These are phyloP conservation scores for Hygrophoropsis aurantiaca DNA, from an alignment of 768 basidiomycete genomes.

Conservation along the genomic window DNA sequence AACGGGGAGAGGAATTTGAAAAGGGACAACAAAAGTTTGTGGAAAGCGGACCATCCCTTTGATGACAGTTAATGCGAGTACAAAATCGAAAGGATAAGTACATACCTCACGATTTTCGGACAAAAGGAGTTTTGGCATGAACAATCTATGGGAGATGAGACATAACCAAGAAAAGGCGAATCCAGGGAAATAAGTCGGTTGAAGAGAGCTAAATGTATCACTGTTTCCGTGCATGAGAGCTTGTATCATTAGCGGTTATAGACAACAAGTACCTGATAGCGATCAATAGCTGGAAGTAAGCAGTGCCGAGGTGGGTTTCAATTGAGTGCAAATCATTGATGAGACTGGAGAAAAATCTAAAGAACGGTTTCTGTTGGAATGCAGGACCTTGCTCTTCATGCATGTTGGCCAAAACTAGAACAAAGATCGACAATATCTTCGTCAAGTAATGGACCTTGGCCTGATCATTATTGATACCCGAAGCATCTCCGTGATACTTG, in stretches of 20 bases:
- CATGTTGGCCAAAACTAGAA: constrained; percentile 89
- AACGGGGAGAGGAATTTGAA: constrained; percentile 95
- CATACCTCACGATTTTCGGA: constrained; percentile 85
- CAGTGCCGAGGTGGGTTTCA: constrained; percentile 80
- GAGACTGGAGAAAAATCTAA: constrained; percentile 96
- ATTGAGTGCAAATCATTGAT: constrained; percentile 89
- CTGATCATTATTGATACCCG: constrained; percentile 88
- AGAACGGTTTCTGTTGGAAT: constrained; percentile 98
- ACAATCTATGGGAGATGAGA: constrained; percentile 90
- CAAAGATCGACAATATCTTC: constrained; percentile 96
- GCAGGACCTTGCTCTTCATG: constrained; percentile 90
- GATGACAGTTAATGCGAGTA: constrained; percentile 9
- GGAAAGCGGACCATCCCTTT: constrained; percentile 94
- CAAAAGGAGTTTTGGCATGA: constrained; percentile 93
- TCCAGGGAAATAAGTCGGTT: constrained; percentile 95
- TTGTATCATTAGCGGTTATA: neutral
- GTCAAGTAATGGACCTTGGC: constrained; percentile 96
- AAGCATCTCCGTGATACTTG: constrained; percentile 98
- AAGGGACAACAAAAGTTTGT: constrained; percentile 88
- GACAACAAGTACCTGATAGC: constrained; percentile 70
- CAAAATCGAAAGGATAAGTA: constrained; percentile 2
- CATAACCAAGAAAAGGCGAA: constrained; percentile 99
- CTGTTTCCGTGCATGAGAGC: constrained; percentile 37
- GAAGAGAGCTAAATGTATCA: constrained; percentile 93
- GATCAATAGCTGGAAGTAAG: constrained; percentile 86